These are phyloP conservation scores for Chenopodium suecicum DNA, from an alignment of 148 eudicot genomes.

Conservation along the genomic window DNA sequence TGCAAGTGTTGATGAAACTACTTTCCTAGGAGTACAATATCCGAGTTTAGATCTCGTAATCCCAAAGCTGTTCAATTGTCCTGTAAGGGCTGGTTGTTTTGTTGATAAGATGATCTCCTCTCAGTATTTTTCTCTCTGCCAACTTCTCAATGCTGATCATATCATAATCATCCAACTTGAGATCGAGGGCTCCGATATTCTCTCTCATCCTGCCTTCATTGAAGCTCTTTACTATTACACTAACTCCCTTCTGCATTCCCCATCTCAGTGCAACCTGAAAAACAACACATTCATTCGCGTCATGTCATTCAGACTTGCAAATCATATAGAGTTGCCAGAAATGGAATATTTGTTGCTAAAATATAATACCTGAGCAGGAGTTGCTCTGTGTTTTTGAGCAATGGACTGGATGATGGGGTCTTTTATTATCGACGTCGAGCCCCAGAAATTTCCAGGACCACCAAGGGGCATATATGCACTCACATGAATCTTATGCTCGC, in stretches of 20 bases:
- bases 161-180: constrained; percentile 45
- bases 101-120: constrained; percentile 50
- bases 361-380: constrained; percentile 54
- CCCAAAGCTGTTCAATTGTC: constrained; percentile 55
- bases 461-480: constrained; percentile 71
- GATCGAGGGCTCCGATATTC: constrained; percentile 45
- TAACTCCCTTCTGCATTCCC: constrained; percentile 54
- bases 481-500: constrained; percentile 46
- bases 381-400: constrained; percentile 57
- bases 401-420: constrained; percentile 48
- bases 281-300: not conserved
- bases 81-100: constrained; percentile 54
- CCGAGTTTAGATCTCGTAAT: constrained; percentile 41
- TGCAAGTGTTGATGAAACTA: not conserved
- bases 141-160: constrained; percentile 40
- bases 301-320: not conserved
- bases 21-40: constrained; percentile 4
- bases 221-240: constrained; percentile 63
- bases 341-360: not conserved
- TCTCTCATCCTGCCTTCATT: constrained; percentile 46
- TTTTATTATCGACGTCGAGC: constrained; percentile 51
- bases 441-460: constrained; percentile 66
- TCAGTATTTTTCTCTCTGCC: constrained; percentile 50
- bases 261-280: constrained; percentile 56
- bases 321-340: not conserved